Percentiles rank a stretch among this genome's conserved stretches.
These are phyloP conservation scores for Cardiospermum halicacabum DNA, from an alignment of 345 rosid species.

Conservation along the genomic window DNA sequence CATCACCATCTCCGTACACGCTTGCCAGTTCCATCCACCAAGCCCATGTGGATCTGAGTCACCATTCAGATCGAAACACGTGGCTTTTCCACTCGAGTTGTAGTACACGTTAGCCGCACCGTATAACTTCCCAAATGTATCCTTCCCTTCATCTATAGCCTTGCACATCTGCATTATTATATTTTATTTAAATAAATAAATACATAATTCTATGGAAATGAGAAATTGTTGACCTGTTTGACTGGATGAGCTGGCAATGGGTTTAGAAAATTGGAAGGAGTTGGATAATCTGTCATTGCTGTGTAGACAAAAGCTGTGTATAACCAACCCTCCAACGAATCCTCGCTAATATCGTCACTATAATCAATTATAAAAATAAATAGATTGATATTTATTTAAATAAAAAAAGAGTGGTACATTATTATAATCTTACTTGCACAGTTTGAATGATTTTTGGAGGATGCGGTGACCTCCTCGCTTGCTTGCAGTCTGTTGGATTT, in stretches of 20 bases:
- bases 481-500: constrained; percentile 26
- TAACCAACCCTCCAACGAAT: constrained; percentile 29
- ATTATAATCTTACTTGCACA: constrained; percentile 39
- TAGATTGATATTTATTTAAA: too few species aligned
- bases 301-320: constrained; percentile 35
- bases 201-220: too few species aligned
- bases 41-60: constrained; percentile 46
- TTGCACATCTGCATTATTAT: too few species aligned
- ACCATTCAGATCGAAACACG: constrained; percentile 40
- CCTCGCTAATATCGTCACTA: constrained; percentile 33
- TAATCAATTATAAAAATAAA: background rate
- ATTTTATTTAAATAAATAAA: too few species aligned
- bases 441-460: constrained; percentile 36
- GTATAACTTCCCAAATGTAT: constrained; percentile 42
- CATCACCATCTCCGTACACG: constrained; percentile 67
- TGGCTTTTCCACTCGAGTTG: constrained; percentile 39
- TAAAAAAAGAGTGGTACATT: background rate
- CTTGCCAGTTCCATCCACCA: constrained; percentile 56
- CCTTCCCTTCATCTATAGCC: constrained; percentile 19
- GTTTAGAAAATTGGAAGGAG: constrained; percentile 40
- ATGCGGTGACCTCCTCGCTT: constrained; percentile 31
- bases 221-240: constrained; percentile 31
- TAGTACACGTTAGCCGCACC: constrained; percentile 50
- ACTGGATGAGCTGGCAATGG: constrained; percentile 62
- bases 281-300: constrained; percentile 72